Evolutionary conservation across 805 yeast species (phyloP), one percentile per base, ranked within the genome.

Genomic region (Naumovozyma baii): DNA sequence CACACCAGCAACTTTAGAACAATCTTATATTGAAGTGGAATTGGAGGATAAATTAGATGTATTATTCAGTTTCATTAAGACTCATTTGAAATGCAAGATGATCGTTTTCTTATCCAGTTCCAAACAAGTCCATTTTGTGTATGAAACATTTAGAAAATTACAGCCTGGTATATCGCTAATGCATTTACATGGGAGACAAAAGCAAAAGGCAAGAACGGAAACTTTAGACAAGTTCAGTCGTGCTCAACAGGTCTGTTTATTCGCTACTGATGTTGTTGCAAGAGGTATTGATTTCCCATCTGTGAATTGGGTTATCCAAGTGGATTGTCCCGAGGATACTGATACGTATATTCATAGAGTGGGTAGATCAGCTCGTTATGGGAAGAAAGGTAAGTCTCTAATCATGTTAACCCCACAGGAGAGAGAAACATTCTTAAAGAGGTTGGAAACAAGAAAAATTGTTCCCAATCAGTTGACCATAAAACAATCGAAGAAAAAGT

Each of bases 281-380:
- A 69, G 96, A 57, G 96, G 96, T 14, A 73, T 86, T 31, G 96
- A 86, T 59, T 85, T 87, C 61, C 95, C 96, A 0, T 83, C 88
- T 4, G 83, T 86, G 37, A 94, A 87, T 55, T 86, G 96, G 96
- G 95, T 86, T n/a, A 68, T 86, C 7, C 96, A 86, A 59, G 71
- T 85, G 1, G 96, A 86, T 56, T 83, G 94, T 51, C 95, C 96
- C 0, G 96, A 86, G 56, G 94, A 84, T 59, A 72, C 77, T 2
- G 85, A 87, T 22, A 87, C 96, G 0, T 86, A 87, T 60, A 83
- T 86, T 39, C 96, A 86, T 52, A 69, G 96, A 54, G 96, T 83
- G 8, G 96, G 96, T 2, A 74, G 96, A 58, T 77, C 82, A 40
- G 96, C 95, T 2, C 70, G 96, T 44, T 84, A 83, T 50, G 95